Evolutionary conservation across 306 rosid species (phyloP).

Genomic region (Vigna mungo): DNA sequence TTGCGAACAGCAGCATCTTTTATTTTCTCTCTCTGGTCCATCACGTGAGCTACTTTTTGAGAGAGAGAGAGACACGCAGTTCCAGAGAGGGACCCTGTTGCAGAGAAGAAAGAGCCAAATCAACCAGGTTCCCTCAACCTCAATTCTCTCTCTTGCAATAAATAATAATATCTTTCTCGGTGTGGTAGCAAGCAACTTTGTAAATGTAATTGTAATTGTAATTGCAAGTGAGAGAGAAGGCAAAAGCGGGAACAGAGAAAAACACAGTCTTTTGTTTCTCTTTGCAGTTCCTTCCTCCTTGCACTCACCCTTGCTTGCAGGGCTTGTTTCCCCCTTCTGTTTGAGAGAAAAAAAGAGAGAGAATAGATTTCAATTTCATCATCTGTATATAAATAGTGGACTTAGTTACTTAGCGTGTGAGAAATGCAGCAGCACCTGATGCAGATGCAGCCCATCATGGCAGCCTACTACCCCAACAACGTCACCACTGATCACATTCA

Average conservation of each 20-base stretch:
- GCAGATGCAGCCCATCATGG: conserved; percentile 99
- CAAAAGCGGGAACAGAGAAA: conserved; percentile 41
- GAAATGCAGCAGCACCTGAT: conserved; percentile 99
- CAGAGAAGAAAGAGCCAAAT: conserved; percentile 36
- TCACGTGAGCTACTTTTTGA: conserved; percentile 61
- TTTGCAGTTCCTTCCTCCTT: conserved; percentile 35
- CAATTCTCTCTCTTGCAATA: conserved; percentile 28
- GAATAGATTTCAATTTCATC: neutral
- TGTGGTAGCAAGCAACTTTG: conserved; percentile 49
- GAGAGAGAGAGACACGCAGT: conserved; percentile 49
- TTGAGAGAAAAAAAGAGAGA: neutral
- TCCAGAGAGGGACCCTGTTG: conserved; percentile 24
- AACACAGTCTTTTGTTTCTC: conserved; percentile 46
- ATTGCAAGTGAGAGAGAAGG: conserved; percentile 15
- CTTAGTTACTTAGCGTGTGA: conserved; percentile 33
- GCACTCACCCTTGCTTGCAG: conserved; percentile 35
- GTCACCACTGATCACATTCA: conserved; percentile 99
- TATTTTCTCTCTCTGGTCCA: conserved; percentile 35
- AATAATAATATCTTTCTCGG: conserved; percentile 21
- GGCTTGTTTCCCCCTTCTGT: conserved; percentile 11
- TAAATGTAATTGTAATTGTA: no score
- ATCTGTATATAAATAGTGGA: neutral
- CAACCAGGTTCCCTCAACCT: conserved; percentile 30
- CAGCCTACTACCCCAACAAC: conserved; percentile 92
- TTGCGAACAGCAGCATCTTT: neutral